Evolutionary conservation across 2,329 filamentous ascomycete genomes (phyloP).

Genomic region (Elsinoe perseae): DNA sequence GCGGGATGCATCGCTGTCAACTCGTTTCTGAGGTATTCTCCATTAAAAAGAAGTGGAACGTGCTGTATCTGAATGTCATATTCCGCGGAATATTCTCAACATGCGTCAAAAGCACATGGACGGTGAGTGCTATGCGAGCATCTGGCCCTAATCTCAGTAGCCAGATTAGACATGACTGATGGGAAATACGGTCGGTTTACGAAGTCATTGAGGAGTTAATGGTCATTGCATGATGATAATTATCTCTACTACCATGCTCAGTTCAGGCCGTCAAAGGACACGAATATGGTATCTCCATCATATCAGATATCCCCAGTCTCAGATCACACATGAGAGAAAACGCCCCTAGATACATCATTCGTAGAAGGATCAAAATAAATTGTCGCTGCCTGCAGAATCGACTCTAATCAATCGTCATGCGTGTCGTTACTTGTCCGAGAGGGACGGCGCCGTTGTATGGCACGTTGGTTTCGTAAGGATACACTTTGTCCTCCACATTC

Average conservation of each 20-base stretch:
- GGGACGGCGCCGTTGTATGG: constrained; percentile 23
- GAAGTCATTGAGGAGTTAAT: not conserved
- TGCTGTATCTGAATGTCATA: not conserved
- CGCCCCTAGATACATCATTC: constrained; percentile 14
- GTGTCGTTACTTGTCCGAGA: constrained; percentile 25
- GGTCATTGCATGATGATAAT: not conserved
- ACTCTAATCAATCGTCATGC: constrained; percentile 44
- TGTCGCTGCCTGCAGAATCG: constrained; percentile 14
- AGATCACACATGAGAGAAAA: not conserved
- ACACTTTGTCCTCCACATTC: constrained; percentile 43
- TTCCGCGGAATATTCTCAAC: not conserved
- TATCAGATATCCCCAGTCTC: not conserved
- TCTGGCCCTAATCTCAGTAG: not conserved
- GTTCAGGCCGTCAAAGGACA: not conserved
- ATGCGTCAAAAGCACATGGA: too few relatives aligned
- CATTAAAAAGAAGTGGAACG: not conserved
- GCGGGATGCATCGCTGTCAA: not conserved
- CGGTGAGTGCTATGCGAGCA: not conserved
- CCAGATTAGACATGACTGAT: not conserved
- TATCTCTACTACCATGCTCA: constrained; percentile 1
- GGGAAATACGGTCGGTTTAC: not conserved
- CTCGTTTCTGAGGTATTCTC: not conserved
- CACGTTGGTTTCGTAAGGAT: constrained; percentile 21
- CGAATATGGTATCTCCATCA: not conserved
- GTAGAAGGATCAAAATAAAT: not conserved